Evolutionary conservation across 805 yeast genomes (phyloP), one percentile per base, ranked within the genome.

Genomic region (Suhomyces vadensis): DNA sequence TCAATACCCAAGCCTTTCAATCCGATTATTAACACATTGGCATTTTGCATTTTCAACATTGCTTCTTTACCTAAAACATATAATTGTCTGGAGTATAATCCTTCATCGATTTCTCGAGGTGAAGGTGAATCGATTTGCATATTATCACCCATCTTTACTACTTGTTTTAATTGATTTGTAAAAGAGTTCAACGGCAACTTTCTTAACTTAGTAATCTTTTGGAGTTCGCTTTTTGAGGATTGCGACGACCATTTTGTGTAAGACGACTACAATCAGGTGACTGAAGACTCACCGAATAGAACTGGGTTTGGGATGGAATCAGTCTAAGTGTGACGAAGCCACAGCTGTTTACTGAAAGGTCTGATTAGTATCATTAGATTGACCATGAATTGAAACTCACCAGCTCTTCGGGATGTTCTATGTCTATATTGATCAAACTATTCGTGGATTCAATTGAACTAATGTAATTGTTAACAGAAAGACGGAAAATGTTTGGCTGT

Each of bases 11-110:
- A 73, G 38, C 99, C 99, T 61, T 82, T 84, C 44, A 92, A 72
- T 3, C 99, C 99, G 50, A 91, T 80, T 38, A 94, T 76, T 39
- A 94, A 78, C n/a, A 94, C 97, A 56, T 87, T 89, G 20, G 98
- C 90, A 53, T 80, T 77, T 58, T 91, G 96, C 97, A 94, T 87
- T 65, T 89, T 87, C 56, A 91, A 74, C 99, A 94, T 94, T 41
- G 99, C 99, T 53, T 94, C 99, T 58, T 88, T 90, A 50, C 99
- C 99, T 52, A 94, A 70, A 41, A 94, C 99, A 58, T 92, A 89
- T 66, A 94, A 79, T 71, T 94, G 99, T 65, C 99, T 88, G 31
- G 98, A 91, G 76, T 94, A 94, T 54, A 94, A 78, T 46, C 95
- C 77, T 74, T 94, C 99, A 64, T 94, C 99, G 58, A 94, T 92